phyloP scores from a whole-genome alignment of 495 filamentous ascomycete species.

The Daldinia grandis region DNA sequence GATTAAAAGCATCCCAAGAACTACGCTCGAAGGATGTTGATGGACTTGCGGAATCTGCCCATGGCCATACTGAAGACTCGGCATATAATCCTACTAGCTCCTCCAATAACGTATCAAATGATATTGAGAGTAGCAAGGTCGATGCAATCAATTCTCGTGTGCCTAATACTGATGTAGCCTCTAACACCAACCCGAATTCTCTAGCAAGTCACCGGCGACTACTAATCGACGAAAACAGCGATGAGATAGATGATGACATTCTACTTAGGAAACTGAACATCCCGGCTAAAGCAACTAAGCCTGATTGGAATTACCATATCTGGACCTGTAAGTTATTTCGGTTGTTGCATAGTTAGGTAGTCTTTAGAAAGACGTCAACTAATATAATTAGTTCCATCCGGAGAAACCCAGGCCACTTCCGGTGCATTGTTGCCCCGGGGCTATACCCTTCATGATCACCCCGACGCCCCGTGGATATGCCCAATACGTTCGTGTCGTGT shows the following conservation, averaged over 20 bases:
- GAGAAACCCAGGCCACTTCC: slow-evolving; percentile 12
- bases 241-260: not conserved
- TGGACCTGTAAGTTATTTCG: slow-evolving; percentile 15
- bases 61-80: too few species aligned
- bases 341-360: not conserved
- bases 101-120: too few species aligned
- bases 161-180: not conserved
- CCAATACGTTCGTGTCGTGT: slow-evolving; percentile 43
- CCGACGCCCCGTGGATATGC: slow-evolving; percentile 43
- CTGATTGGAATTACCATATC: slow-evolving; percentile 14
- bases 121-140: too few species aligned
- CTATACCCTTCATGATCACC: slow-evolving; percentile 36
- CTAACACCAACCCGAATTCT: not conserved
- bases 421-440: slow-evolving; percentile 41
- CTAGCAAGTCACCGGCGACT: not conserved
- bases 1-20: not conserved
- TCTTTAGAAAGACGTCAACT: not conserved
- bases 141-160: not conserved
- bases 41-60: too few species aligned
- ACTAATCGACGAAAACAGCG: not conserved
- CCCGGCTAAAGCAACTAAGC: not conserved
- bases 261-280: not conserved
- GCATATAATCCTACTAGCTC: too few species aligned
- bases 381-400: slow-evolving; percentile 14
- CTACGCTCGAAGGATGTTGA: too few species aligned